A percentile compares a stretch with the other conserved stretches of the same genome.
Conservation (phyloP, 441 rosid species). For the Corymbia calophylla region DNA sequence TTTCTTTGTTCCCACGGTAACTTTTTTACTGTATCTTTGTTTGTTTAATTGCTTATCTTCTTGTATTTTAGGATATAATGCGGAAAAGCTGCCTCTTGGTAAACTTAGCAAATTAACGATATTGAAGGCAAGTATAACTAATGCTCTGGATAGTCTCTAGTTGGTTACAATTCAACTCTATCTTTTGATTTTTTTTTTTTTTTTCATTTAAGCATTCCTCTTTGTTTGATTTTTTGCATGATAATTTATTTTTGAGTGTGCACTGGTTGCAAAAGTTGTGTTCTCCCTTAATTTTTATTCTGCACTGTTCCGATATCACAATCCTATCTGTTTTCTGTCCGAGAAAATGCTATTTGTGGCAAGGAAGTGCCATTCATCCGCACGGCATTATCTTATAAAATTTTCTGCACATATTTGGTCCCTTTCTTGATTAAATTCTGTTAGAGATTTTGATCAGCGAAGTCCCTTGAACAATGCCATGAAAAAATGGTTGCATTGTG, state of each 20-base stretch:
- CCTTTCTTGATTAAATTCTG: neutral
- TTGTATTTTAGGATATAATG: slow-evolving; percentile 67
- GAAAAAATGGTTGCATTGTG: neutral
- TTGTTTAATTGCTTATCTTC: neutral
- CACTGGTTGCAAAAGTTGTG: neutral
- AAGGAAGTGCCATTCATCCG: neutral
- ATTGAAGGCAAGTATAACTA: slow-evolving; percentile 37
- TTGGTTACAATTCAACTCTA: neutral
- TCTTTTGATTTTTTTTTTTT: neutral
- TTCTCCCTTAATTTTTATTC: neutral
- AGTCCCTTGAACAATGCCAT: neutral
- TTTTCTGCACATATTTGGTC: neutral
- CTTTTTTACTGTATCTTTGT: neutral
- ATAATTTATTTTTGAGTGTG: neutral
- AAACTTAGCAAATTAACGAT: slow-evolving; percentile 84
- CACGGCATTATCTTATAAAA: neutral
- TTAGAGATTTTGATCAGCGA: neutral
- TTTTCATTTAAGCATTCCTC: neutral
- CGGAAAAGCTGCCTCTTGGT: slow-evolving; percentile 91
- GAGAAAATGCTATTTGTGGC: neutral
- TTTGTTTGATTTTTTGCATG: neutral
- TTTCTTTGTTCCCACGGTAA: neutral
- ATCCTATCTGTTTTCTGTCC: neutral
- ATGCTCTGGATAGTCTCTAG: neutral
- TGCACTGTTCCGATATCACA: neutral